These are phyloP conservation scores for Microdochium nivale DNA, from an alignment of 2,329 filamentous ascomycete species.

Conservation along the genomic window DNA sequence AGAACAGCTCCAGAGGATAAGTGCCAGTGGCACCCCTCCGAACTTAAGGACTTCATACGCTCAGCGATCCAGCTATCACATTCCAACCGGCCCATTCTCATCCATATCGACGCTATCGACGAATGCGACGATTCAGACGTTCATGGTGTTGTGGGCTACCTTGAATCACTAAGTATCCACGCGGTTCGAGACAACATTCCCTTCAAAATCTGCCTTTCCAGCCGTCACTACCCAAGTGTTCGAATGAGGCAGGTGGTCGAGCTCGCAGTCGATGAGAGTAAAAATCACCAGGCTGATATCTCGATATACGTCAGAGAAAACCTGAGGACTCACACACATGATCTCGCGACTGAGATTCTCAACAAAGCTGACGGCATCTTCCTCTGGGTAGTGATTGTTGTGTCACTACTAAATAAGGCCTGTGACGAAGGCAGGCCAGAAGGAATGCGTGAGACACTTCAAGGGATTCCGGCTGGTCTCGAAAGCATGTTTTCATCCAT, in stretches of 20 bases:
- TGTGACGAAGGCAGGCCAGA: constrained; percentile 4
- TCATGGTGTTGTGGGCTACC: constrained; percentile 18
- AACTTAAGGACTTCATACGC: background rate
- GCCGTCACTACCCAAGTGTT: constrained; percentile 21
- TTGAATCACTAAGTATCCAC: constrained; percentile 14
- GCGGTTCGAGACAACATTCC: constrained; percentile 4
- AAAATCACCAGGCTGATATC: constrained; percentile 17
- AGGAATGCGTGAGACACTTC: constrained; percentile 1
- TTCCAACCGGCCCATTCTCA: constrained; percentile 1
- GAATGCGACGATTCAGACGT: constrained; percentile 21
- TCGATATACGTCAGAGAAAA: background rate
- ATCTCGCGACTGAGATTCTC: constrained; percentile 1
- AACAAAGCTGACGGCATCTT: constrained; percentile 2
- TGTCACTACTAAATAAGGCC: constrained; percentile 9
- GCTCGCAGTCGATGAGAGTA: constrained; percentile 15
- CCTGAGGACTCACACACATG: constrained; percentile 7
- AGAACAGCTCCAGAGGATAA: background rate
- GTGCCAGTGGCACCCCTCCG: background rate
- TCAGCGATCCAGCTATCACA: background rate
- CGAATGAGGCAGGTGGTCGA: constrained; percentile 12
- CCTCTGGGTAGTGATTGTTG: too few species aligned
- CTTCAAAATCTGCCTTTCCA: constrained; percentile 18
- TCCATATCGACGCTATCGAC: constrained; percentile 23
- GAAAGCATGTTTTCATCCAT: constrained; percentile 5
- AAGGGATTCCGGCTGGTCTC: constrained; percentile 5